Conservation (phyloP, 2,329 filamentous ascomycete genomes). For the Diaporthe caulivora region DNA sequence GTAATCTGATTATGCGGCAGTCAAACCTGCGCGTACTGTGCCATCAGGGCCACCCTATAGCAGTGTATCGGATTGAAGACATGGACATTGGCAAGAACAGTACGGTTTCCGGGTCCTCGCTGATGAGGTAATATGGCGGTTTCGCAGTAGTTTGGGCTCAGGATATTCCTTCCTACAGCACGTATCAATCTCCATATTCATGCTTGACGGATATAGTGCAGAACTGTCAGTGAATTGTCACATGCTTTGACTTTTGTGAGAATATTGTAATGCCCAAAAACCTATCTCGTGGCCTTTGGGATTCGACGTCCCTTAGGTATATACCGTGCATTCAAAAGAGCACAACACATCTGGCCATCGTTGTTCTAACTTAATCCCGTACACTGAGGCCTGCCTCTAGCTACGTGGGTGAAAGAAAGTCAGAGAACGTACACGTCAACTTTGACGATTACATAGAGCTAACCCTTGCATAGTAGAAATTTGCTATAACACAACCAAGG, state of each 20-base stretch:
- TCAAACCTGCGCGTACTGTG: neutral
- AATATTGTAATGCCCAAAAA: neutral
- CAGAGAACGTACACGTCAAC: no score
- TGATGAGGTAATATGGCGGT: neutral
- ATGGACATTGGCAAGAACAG: neutral
- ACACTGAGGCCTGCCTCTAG: no score
- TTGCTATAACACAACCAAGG: no score
- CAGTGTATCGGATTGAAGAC: neutral
- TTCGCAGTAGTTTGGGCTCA: neutral
- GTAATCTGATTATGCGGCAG: conserved; percentile 54
- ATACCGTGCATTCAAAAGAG: neutral
- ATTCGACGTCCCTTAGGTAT: no score
- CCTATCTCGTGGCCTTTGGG: neutral
- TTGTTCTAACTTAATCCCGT: no score
- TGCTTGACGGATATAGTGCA: neutral
- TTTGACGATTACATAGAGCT: neutral
- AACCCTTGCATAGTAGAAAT: no score
- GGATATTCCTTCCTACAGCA: conserved; percentile 7
- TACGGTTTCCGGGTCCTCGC: neutral
- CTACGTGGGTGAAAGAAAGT: no score
- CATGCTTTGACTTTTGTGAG: neutral
- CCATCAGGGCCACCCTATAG: no score
- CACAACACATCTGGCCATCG: neutral
- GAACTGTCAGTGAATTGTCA: neutral
- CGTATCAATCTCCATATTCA: neutral